These are phyloP conservation scores for Hanseniaspora mollemarum DNA, from an alignment of 805 yeast genomes.

Conservation along the genomic window DNA sequence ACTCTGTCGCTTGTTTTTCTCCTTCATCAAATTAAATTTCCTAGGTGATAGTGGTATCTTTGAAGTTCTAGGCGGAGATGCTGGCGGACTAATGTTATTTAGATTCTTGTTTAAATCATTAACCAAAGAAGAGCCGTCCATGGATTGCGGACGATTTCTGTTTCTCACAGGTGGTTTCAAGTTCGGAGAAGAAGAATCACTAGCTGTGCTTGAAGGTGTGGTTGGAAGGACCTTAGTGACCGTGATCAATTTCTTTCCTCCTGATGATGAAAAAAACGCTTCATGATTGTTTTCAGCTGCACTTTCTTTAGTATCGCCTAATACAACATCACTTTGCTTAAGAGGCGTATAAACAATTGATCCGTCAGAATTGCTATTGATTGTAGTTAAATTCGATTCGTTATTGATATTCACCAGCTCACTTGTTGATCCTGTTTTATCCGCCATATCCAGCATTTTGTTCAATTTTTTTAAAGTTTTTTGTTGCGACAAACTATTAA, in stretches of 20 bases:
- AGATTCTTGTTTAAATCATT: background rate
- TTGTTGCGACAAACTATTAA: background rate
- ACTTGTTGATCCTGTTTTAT: conserved; percentile 14
- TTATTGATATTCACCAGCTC: conserved; percentile 9
- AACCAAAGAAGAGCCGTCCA: conserved; percentile 18
- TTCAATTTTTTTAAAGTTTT: conserved; percentile 6
- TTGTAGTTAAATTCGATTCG: background rate
- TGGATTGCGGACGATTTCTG: conserved; percentile 27
- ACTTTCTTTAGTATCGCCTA: background rate
- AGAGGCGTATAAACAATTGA: conserved; percentile 13
- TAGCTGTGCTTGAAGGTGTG: conserved; percentile 16
- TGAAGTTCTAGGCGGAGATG: background rate
- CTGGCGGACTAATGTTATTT: background rate
- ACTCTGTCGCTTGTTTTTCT: conserved; percentile 20
- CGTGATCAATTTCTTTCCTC: conserved; percentile 20
- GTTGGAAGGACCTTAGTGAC: conserved; percentile 17
- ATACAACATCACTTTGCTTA: conserved; percentile 10
- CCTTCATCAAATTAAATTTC: conserved; percentile 8
- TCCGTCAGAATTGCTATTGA: background rate
- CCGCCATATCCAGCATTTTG: conserved; percentile 13
- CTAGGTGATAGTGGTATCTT: conserved; percentile 11
- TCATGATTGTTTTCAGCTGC: conserved; percentile 5
- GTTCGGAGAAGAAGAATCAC: conserved; percentile 21
- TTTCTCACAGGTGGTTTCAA: conserved; percentile 30
- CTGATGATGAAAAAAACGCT: conserved; percentile 21